A percentile compares a stretch with the other conserved stretches of the same genome.
phyloP scores from a whole-genome alignment of 2,329 filamentous ascomycete genomes.

The Colletotrichum lini region DNA sequence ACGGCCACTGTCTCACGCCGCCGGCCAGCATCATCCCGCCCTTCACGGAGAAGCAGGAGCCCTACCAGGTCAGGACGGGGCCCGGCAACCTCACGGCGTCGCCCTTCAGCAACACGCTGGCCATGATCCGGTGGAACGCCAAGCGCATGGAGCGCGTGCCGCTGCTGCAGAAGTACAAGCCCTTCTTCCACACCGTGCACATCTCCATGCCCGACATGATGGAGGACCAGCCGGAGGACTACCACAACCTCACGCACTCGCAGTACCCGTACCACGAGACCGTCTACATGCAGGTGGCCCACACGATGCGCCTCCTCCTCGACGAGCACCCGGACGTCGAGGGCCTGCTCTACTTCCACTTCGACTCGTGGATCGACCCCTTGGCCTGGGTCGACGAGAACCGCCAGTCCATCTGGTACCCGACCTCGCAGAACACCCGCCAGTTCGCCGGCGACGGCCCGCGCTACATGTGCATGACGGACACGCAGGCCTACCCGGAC shows the following conservation, averaged over 20 bases:
- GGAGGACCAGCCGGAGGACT: constrained; percentile 33
- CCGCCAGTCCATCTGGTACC: constrained; percentile 48
- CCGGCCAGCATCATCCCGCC: constrained; percentile 24
- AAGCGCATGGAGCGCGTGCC: constrained; percentile 48
- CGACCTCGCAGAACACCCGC: constrained; percentile 41
- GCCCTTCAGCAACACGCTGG: constrained; percentile 49
- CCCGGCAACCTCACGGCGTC: constrained; percentile 42
- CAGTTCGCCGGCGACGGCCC: constrained; percentile 39
- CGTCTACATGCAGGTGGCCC: constrained; percentile 47
- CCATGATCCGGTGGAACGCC: constrained; percentile 49
- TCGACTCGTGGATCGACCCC: constrained; percentile 52
- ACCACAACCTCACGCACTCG: constrained; percentile 49
- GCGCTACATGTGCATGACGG: constrained; percentile 45
- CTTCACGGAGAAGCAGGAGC: constrained; percentile 28
- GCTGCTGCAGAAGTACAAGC: constrained; percentile 47
- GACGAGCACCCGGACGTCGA: constrained; percentile 47
- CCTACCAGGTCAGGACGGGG: constrained; percentile 22
- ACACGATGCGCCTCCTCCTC: constrained; percentile 50
- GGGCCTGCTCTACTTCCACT: constrained; percentile 51
- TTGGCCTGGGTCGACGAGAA: constrained; percentile 47
- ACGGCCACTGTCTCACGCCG: constrained; percentile 25
- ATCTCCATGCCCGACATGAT: constrained; percentile 46
- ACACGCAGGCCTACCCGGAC: constrained; percentile 42
- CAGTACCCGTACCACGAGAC: constrained; percentile 44
- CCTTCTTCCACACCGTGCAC: constrained; percentile 50